Percentiles rank a stretch among this genome's conserved stretches.
Evolutionary conservation across 768 basidiomycete genomes (phyloP).

Genomic region (Pleurotus tuoliensis): DNA sequence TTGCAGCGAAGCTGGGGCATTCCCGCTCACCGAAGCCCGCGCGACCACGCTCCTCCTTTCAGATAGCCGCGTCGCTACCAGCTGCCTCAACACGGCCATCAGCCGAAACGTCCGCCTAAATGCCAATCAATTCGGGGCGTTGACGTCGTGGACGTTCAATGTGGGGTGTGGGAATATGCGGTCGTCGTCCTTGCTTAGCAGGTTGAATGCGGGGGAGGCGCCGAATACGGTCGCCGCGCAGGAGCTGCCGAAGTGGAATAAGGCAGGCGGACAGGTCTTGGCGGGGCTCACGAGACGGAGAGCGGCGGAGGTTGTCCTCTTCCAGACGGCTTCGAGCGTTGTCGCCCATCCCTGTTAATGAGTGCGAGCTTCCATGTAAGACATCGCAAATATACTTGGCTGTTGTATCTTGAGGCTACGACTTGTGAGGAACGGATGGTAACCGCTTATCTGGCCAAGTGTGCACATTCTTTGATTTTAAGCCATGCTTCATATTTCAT

Average conservation of each 20-base stretch:
- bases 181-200: slow-evolving; percentile 24
- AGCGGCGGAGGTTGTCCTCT: slow-evolving; percentile 26
- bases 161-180: slow-evolving; percentile 22
- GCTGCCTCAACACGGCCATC: slow-evolving; percentile 25
- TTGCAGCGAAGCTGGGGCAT: slow-evolving; percentile 29
- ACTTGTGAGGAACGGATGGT: no score
- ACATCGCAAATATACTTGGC: no score
- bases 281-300: slow-evolving; percentile 23
- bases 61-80: slow-evolving; percentile 23
- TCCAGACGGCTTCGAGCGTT: slow-evolving; percentile 25
- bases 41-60: slow-evolving; percentile 24
- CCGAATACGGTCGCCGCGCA: slow-evolving; percentile 28
- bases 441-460: no score
- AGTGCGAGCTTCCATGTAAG: background rate
- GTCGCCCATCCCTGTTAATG: slow-evolving; percentile 20
- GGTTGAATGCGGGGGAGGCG: slow-evolving; percentile 27
- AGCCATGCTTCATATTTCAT: no score
- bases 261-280: slow-evolving; percentile 23
- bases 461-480: no score
- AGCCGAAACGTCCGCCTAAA: slow-evolving; percentile 21
- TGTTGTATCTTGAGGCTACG: no score
- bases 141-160: slow-evolving; percentile 28
- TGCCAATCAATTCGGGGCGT: slow-evolving; percentile 31
- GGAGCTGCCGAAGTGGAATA: slow-evolving; percentile 28
- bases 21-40: slow-evolving; percentile 26